These are phyloP conservation scores for Talaromyces sp. DNA, from an alignment of 2,329 filamentous ascomycete species.

Conservation along the genomic window DNA sequence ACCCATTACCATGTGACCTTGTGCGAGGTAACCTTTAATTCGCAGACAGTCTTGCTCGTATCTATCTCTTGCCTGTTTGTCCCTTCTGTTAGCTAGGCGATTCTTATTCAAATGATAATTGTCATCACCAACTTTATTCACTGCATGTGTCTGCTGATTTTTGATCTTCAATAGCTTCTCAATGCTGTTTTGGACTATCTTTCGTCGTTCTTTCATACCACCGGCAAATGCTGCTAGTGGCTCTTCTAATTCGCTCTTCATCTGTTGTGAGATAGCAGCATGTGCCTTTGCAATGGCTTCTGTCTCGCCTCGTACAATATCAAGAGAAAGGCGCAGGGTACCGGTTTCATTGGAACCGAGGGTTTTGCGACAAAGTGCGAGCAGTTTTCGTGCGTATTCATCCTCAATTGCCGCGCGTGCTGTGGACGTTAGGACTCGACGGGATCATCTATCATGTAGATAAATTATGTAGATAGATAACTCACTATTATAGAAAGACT, in stretches of 20 bases:
- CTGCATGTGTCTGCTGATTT: slow-evolving; percentile 79
- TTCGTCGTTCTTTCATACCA: slow-evolving; percentile 91
- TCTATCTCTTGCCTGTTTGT: slow-evolving; percentile 70
- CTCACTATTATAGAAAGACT: slow-evolving; percentile 79
- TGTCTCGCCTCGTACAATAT: slow-evolving; percentile 81
- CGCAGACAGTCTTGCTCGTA: slow-evolving; percentile 98
- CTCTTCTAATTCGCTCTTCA: slow-evolving; percentile 95
- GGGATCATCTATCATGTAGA: background rate
- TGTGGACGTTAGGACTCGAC: slow-evolving; percentile 31
- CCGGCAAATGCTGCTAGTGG: slow-evolving; percentile 87
- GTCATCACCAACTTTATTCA: slow-evolving; percentile 71
- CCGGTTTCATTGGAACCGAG: slow-evolving; percentile 85
- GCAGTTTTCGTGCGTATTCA: slow-evolving; percentile 86
- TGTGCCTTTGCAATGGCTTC: slow-evolving; percentile 94
- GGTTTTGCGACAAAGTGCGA: slow-evolving; percentile 80
- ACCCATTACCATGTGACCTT: slow-evolving; percentile 99
- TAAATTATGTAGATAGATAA: no score
- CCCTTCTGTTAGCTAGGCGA: slow-evolving; percentile 8
- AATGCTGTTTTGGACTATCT: slow-evolving; percentile 91
- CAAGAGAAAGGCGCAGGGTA: slow-evolving; percentile 76
- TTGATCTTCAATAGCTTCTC: slow-evolving; percentile 94
- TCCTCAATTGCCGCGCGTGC: slow-evolving; percentile 93
- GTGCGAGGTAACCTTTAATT: slow-evolving; percentile 96
- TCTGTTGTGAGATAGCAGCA: slow-evolving; percentile 81
- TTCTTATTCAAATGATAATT: background rate